phyloP scores from a whole-genome alignment of 2,329 filamentous ascomycete species.

The Fusarium goolgardi region DNA sequence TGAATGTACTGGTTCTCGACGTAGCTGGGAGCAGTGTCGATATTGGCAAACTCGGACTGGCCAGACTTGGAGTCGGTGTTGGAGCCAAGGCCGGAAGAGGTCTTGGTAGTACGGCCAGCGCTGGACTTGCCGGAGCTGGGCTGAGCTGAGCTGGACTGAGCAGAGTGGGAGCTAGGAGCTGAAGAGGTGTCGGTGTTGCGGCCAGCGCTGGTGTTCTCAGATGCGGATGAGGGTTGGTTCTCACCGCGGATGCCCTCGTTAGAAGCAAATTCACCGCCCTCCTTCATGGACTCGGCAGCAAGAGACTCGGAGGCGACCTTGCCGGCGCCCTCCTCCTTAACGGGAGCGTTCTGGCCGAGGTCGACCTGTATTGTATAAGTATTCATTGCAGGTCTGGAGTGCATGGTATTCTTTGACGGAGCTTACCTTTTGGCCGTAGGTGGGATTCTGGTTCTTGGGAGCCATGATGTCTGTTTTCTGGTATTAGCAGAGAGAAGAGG shows the following conservation, averaged over 20 bases:
- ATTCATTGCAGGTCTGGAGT: neutral
- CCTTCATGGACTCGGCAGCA: conserved; percentile 75
- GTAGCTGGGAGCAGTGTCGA: conserved; percentile 54
- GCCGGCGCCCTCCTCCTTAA: conserved; percentile 71
- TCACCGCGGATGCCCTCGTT: conserved; percentile 63
- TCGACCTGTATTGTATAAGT: conserved; percentile 55
- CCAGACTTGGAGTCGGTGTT: conserved; percentile 1
- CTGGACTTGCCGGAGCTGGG: conserved; percentile 7
- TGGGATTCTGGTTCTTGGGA: conserved; percentile 30
- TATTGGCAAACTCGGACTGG: conserved; percentile 11
- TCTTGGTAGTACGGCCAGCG: conserved; percentile 11
- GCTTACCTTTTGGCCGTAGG: conserved; percentile 44
- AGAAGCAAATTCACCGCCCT: conserved; percentile 69
- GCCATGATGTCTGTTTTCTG: conserved; percentile 32
- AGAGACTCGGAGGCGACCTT: conserved; percentile 75
- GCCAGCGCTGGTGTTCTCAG: conserved; percentile 17
- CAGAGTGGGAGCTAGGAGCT: conserved; percentile 1
- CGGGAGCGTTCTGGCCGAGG: conserved; percentile 60
- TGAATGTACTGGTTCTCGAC: conserved; percentile 50
- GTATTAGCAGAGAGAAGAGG: neutral
- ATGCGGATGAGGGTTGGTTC: conserved; percentile 23
- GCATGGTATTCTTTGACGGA: neutral
- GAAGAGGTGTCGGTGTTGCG: conserved; percentile 18
- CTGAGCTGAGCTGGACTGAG: conserved; percentile 8
- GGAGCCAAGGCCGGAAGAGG: conserved; percentile 14